phyloP scores from a whole-genome alignment of 176 grass and related monocot species.

The Oryza nivara region DNA sequence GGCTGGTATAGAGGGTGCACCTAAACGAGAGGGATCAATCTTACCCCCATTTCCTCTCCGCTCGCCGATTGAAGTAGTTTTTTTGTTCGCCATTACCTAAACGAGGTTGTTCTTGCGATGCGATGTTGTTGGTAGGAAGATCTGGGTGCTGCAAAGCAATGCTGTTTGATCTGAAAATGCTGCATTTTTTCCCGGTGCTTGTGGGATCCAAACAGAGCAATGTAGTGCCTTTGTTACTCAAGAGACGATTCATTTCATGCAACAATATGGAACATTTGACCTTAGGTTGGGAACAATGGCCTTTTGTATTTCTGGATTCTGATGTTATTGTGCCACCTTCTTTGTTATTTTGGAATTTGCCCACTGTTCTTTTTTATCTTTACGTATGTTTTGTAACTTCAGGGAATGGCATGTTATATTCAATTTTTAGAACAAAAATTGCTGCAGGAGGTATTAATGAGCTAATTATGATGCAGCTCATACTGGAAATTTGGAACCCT shows the following conservation, averaged over 20 bases:
- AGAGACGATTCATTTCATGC: not conserved
- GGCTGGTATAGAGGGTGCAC: not conserved
- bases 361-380: not conserved
- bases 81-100: conserved; percentile 8
- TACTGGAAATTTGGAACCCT: not conserved
- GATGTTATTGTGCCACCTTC: not conserved
- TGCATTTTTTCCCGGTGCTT: not conserved
- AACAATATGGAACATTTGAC: not conserved
- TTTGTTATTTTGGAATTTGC: not conserved
- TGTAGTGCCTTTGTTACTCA: not conserved
- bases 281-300: not conserved
- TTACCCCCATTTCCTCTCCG: not conserved
- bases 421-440: not conserved
- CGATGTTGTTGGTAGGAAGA: conserved; percentile 5
- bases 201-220: not conserved
- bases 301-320: not conserved
- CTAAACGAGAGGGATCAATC: not conserved
- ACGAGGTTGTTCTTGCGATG: not conserved
- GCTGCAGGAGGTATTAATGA: not conserved
- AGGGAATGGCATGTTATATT: not conserved
- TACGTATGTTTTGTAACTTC: not conserved
- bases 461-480: not conserved
- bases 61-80: not conserved
- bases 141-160: not conserved
- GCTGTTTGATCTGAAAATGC: conserved; percentile 23